These are phyloP conservation scores for Erodium trifolium DNA, from an alignment of 441 rosid genomes.

Conservation along the genomic window DNA sequence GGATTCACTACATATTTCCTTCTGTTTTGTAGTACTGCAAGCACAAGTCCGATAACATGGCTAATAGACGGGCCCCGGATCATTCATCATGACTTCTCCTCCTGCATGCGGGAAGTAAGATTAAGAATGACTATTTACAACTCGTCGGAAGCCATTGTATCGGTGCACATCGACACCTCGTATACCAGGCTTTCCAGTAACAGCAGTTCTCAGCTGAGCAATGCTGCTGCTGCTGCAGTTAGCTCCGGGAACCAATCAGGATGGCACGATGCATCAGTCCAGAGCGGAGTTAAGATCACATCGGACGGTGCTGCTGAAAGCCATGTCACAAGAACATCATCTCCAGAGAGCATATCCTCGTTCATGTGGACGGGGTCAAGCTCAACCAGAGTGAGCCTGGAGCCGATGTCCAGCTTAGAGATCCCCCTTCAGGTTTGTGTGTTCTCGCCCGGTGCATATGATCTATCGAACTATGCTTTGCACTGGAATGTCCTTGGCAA, in stretches of 20 bases:
- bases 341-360: conserved; percentile 50
- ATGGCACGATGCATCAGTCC: conserved; percentile 50
- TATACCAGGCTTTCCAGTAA: conserved; percentile 26
- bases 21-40: conserved; percentile 33
- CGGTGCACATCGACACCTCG: conserved; percentile 42
- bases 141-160: conserved; percentile 41
- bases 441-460: conserved; percentile 72
- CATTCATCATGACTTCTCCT: conserved; percentile 51
- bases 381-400: conserved; percentile 44
- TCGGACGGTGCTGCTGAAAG: conserved; percentile 32
- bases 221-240: conserved; percentile 22
- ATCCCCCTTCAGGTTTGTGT: conserved; percentile 64
- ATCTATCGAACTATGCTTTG: conserved; percentile 64
- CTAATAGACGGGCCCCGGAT: conserved; percentile 53
- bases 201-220: conserved; percentile 22
- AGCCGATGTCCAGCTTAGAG: conserved; percentile 47
- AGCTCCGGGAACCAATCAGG: conserved; percentile 50
- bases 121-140: conserved; percentile 70
- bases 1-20: not conserved
- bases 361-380: conserved; percentile 83
- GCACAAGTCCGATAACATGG: conserved; percentile 67
- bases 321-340: conserved; percentile 24
- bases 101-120: conserved; percentile 54
- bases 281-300: conserved; percentile 45
- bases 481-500: conserved; percentile 46